A percentile compares a stretch with the other conserved stretches of the same genome.
These are phyloP conservation scores for Stevia rebaudiana DNA, from an alignment of 140 eudicot genomes.

Conservation along the genomic window DNA sequence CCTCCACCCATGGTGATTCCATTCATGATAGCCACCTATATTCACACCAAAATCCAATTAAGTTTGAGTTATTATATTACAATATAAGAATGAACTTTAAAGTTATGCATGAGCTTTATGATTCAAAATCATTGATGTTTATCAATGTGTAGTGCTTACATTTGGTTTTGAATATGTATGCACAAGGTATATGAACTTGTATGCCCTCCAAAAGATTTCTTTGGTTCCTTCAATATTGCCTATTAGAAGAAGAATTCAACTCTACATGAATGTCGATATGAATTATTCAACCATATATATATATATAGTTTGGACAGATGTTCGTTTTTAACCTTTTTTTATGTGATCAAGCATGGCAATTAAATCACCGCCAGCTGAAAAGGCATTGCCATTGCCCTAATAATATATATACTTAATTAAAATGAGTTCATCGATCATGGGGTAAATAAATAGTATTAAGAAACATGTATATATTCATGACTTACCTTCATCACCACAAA, in stretches of 20 bases:
- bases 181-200: conserved; percentile 48
- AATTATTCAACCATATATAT: not conserved
- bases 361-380: conserved; percentile 76
- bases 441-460: not conserved
- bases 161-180: conserved; percentile 72
- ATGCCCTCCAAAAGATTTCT: conserved; percentile 49
- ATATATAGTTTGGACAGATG: not conserved
- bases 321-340: conserved; percentile 38
- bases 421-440: not conserved
- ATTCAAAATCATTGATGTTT: not conserved
- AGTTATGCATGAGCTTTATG: not conserved
- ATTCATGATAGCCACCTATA: conserved; percentile 76
- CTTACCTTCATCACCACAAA: conserved; percentile 67
- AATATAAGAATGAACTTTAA: not conserved
- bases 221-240: conserved; percentile 57
- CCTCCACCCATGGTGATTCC: conserved; percentile 96
- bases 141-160: conserved; percentile 37
- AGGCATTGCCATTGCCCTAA: conserved; percentile 77
- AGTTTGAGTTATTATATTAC: not conserved
- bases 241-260: conserved; percentile 28
- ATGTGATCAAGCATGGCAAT: conserved; percentile 37
- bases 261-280: not conserved
- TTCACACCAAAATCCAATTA: not conserved
- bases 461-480: not conserved
- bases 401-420: not conserved